Percentiles rank a stretch among this genome's conserved stretches.
Conservation (phyloP, 2,329 filamentous ascomycete genomes). For the Elsinoe batatas region DNA sequence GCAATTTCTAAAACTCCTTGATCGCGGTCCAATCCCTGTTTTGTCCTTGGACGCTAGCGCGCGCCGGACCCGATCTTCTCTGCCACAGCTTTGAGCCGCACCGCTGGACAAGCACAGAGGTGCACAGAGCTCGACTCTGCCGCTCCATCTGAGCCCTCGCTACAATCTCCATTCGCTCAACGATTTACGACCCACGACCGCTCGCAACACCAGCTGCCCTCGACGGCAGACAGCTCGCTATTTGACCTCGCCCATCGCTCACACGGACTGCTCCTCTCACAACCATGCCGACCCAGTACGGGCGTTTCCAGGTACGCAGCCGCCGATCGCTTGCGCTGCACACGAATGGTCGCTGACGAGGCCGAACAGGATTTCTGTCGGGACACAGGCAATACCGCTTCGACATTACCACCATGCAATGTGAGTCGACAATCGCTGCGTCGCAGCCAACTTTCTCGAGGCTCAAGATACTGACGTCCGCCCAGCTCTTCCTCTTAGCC, state of each 20-base stretch:
- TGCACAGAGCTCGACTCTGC: not conserved
- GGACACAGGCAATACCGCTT: slow-evolving; percentile 34
- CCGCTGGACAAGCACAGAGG: not conserved
- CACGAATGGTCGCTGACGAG: slow-evolving; percentile 20
- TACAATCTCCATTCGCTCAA: slow-evolving; percentile 6
- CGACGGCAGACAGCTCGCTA: not conserved
- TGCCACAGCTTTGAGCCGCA: slow-evolving; percentile 5
- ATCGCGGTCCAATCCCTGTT: not conserved
- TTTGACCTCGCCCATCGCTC: slow-evolving; percentile 6
- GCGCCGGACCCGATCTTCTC: not conserved
- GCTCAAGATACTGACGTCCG: slow-evolving; percentile 22
- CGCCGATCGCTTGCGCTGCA: not conserved
- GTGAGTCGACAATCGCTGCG: slow-evolving; percentile 25
- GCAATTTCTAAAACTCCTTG: too few relatives aligned
- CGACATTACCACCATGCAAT: slow-evolving; percentile 38
- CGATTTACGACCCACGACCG: not conserved
- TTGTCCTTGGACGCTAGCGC: not conserved
- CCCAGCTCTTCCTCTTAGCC: slow-evolving; percentile 54
- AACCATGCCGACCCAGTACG: slow-evolving; percentile 22
- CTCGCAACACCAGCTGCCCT: not conserved
- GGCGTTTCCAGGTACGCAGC: slow-evolving; percentile 24
- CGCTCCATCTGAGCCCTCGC: not conserved
- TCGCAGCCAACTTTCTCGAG: not conserved
- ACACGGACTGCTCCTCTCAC: not conserved
- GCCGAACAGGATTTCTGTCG: slow-evolving; percentile 39